Conservation (phyloP, 139 green algal species). For the Chlorella sp. region DNA sequence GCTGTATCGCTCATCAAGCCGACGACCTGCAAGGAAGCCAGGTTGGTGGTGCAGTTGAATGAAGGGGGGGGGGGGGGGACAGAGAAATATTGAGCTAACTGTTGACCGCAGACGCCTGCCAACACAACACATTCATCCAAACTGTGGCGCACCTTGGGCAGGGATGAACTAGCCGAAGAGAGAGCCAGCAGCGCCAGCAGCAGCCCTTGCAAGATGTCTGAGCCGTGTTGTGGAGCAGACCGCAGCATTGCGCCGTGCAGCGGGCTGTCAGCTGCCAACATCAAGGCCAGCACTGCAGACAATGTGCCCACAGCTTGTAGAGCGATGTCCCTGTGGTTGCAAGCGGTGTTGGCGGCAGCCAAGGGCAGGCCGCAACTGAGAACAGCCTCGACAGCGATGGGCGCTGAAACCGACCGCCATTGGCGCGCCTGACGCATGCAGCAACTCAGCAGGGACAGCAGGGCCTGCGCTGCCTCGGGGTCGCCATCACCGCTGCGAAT, state of each 20-base stretch:
- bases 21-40: slow-evolving; percentile 6
- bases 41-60: not conserved
- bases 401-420: slow-evolving; percentile 4
- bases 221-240: not conserved
- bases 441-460: slow-evolving; percentile 35
- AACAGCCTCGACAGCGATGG: not conserved
- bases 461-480: slow-evolving; percentile 18
- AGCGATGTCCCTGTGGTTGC: slow-evolving; percentile 23
- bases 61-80: not conserved
- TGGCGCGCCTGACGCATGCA: slow-evolving; percentile 3
- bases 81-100: too few species aligned
- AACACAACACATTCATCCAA: not conserved
- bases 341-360: slow-evolving; percentile 11
- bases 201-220: slow-evolving; percentile 25
- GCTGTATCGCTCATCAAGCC: slow-evolving; percentile 34
- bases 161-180: not conserved
- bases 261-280: not conserved
- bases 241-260: not conserved
- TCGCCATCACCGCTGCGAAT: slow-evolving; percentile 33
- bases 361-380: slow-evolving; percentile 22
- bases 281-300: not conserved
- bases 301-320: slow-evolving; percentile 15
- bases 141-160: slow-evolving; percentile 27
- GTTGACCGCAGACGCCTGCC: not conserved
- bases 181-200: slow-evolving; percentile 38